These are phyloP conservation scores for Lodderomyces margitis DNA, from an alignment of 1,139 yeast species.

Conservation along the genomic window DNA sequence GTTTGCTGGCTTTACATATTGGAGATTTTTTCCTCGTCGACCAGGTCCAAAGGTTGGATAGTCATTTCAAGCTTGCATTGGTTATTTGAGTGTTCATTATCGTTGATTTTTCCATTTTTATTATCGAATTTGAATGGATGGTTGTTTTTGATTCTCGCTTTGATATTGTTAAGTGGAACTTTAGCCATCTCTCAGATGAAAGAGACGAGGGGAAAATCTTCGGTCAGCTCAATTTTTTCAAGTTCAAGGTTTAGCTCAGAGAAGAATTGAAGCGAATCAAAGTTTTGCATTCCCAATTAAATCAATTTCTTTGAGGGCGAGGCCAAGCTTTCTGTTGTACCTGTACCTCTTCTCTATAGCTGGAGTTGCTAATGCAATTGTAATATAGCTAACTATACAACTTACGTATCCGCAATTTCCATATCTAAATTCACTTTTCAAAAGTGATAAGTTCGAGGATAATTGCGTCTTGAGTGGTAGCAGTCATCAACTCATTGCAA, in stretches of 20 bases:
- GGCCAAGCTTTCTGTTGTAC: no score
- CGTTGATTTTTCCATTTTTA: conserved; percentile 42
- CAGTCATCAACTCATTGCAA: conserved; percentile 2
- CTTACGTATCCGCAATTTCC: no score
- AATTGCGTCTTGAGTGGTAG: no score
- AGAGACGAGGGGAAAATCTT: conserved; percentile 2
- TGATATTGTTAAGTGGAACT: conserved; percentile 23
- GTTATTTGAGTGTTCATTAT: conserved; percentile 42
- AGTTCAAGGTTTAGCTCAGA: background rate
- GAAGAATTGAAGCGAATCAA: background rate
- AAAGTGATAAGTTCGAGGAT: no score
- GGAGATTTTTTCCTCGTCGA: conserved; percentile 50
- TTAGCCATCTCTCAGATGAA: conserved; percentile 9
- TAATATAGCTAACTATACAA: no score
- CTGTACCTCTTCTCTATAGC: background rate
- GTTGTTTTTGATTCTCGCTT: conserved; percentile 42
- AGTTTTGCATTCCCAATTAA: no score
- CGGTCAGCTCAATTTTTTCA: background rate
- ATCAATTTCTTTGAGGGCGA: no score
- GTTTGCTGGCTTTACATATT: conserved; percentile 55
- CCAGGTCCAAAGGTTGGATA: conserved; percentile 52
- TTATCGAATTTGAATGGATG: conserved; percentile 39
- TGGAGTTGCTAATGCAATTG: no score
- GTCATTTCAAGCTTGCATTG: conserved; percentile 55
- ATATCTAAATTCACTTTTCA: no score